Conservation (phyloP, 176 grass and related monocot genomes). For the Zoysia japonica region DNA sequence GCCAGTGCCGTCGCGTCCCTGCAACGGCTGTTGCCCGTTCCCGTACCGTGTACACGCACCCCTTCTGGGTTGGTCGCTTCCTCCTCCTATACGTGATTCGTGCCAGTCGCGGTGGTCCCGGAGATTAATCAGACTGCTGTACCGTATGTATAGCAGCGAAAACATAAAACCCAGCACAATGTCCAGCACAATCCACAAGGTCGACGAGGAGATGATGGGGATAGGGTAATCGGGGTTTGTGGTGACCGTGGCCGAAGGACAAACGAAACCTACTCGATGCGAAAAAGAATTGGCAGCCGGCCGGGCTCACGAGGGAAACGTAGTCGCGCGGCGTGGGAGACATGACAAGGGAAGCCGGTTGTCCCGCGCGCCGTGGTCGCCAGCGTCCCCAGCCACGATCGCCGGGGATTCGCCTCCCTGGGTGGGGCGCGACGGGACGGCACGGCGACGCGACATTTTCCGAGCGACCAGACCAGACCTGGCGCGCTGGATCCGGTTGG, state of each 20-base stretch:
- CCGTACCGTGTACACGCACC: not conserved
- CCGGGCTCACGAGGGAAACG: constrained; percentile 36
- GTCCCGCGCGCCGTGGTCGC: too few relatives aligned
- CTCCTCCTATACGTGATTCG: not conserved
- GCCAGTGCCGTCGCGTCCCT: not conserved
- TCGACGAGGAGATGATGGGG: too few relatives aligned
- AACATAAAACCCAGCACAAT: too few relatives aligned
- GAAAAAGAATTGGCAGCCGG: not conserved
- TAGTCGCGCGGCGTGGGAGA: constrained; percentile 1
- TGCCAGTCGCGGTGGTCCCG: not conserved
- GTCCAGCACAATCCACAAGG: too few relatives aligned
- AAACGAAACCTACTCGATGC: too few relatives aligned
- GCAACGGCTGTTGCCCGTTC: not conserved
- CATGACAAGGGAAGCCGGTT: not conserved
- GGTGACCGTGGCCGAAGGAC: too few relatives aligned
- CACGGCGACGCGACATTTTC: not conserved
- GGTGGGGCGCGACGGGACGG: too few relatives aligned
- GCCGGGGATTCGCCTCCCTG: not conserved
- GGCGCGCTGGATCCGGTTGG: not conserved
- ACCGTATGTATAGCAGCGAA: too few relatives aligned
- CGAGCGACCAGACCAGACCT: not conserved
- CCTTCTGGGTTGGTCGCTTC: not conserved
- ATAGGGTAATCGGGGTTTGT: too few relatives aligned
- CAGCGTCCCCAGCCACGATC: constrained; percentile 6
- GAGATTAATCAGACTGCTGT: too few relatives aligned